Conservation (phyloP, 176 grass and related monocot genomes). For the sorghum (Sorghum bicolor) region Sorghum_bicolor_NCBIv3 NC_012870.2:76240501-76241000, state of each 20-base stretch:
- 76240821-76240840: not conserved
- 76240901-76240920: constrained; percentile 43
- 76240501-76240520: too few relatives aligned
- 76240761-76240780: not conserved
- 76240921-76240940: constrained; percentile 66
- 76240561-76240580: too few relatives aligned
- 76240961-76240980: constrained; percentile 78
- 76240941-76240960: constrained; percentile 47
- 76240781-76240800: not conserved
- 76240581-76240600: not conserved
- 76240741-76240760: not conserved
- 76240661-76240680: not conserved
- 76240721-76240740: not conserved
- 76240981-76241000: constrained; percentile 55
- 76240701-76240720: not conserved
- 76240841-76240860: constrained; percentile 25
- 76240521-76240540: too few relatives aligned
- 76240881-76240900: constrained; percentile 15
- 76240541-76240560: too few relatives aligned
- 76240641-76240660: not conserved
- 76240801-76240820: not conserved
- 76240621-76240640: constrained; percentile 16
- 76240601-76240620: too few relatives aligned
- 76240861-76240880: constrained; percentile 56
- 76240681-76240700: not conserved